Evolutionary conservation across 1,284 basidiomycete genomes (phyloP).

Genomic region (Leccinum pachyderme): DNA sequence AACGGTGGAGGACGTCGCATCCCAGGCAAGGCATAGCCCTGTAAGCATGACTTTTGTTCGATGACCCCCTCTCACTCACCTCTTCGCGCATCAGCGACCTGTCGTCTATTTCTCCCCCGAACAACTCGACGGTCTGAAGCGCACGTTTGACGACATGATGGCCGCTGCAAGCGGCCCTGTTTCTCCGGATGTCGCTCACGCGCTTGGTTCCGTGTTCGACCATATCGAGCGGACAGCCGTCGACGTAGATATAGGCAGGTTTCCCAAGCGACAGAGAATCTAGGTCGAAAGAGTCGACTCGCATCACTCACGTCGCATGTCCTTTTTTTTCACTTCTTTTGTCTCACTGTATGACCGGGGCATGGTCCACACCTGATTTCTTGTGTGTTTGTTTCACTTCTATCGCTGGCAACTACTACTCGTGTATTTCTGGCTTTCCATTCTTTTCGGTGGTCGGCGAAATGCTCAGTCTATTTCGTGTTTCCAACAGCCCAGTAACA

Average conservation of each 20-base stretch:
- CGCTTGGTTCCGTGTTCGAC: constrained; percentile 34
- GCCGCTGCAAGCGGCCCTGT: constrained; percentile 30
- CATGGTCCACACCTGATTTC: background rate
- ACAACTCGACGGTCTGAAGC: constrained; percentile 30
- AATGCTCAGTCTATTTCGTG: background rate
- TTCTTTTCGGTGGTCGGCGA: background rate
- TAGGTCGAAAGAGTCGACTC: constrained; percentile 12
- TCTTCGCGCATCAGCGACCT: constrained; percentile 9
- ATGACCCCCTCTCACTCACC: background rate
- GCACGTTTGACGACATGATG: constrained; percentile 35
- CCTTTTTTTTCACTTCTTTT: background rate
- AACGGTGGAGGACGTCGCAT: constrained; percentile 13
- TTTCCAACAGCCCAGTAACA: constrained; percentile 6
- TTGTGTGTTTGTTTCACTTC: background rate
- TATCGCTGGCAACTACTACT: too few relatives aligned
- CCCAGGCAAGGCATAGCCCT: constrained; percentile 19
- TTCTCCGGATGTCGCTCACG: constrained; percentile 30
- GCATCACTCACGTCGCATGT: background rate
- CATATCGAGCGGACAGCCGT: constrained; percentile 31
- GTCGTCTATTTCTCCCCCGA: constrained; percentile 35
- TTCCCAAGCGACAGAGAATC: constrained; percentile 28
- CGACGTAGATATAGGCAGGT: constrained; percentile 25
- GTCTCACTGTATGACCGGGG: background rate
- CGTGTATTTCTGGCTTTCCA: constrained; percentile 4
- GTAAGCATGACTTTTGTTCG: constrained; percentile 9